A percentile compares a stretch with the other conserved stretches of the same genome.
Evolutionary conservation across 2,329 filamentous ascomycete species (phyloP).

Genomic region (Cytospora piceicola): DNA sequence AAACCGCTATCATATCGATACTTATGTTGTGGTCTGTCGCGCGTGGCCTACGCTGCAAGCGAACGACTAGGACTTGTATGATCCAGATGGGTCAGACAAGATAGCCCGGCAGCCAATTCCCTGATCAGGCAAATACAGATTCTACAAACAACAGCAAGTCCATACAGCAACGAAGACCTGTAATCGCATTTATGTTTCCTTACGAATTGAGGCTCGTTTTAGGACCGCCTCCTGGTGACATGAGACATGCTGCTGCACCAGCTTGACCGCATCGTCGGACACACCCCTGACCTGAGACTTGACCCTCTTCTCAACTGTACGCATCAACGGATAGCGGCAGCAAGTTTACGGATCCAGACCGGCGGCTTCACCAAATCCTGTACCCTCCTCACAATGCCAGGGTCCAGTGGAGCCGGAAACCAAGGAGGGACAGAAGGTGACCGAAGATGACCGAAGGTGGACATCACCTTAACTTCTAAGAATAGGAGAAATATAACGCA

Average conservation of each 20-base stretch:
- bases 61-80: conserved; percentile 29
- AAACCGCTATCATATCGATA: background rate
- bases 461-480: background rate
- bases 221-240: conserved; percentile 16
- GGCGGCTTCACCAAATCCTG: background rate
- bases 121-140: conserved; percentile 14
- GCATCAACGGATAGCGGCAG: background rate
- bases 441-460: background rate
- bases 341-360: background rate
- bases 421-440: background rate
- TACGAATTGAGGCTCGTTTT: conserved; percentile 10
- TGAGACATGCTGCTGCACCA: conserved; percentile 28
- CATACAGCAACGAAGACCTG: conserved; percentile 9
- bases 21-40: conserved; percentile 12
- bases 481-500: background rate
- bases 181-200: conserved; percentile 3
- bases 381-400: background rate
- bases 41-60: conserved; percentile 32
- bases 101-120: conserved; percentile 7
- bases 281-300: conserved; percentile 25
- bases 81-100: conserved; percentile 35
- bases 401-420: background rate
- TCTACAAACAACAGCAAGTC: conserved; percentile 13
- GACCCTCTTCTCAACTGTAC: conserved; percentile 12
- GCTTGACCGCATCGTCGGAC: conserved; percentile 19